Evolutionary conservation across 2,329 filamentous ascomycete species (phyloP).

Genomic region (Dactylellina sp.): DNA sequence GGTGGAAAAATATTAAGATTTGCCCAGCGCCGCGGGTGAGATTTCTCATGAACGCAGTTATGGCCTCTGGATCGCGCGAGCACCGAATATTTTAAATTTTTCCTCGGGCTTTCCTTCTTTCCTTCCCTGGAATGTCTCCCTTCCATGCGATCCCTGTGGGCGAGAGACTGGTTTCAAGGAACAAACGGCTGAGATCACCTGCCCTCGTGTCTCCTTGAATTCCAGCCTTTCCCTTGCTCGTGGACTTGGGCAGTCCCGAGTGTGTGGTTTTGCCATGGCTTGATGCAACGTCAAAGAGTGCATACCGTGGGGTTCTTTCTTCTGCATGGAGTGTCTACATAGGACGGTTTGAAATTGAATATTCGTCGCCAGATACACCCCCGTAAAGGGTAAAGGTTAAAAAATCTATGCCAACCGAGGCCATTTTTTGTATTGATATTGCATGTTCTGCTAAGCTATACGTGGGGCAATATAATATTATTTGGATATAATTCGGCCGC

Average conservation of each 20-base stretch:
- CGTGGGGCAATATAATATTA: constrained; percentile 37
- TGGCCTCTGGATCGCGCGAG: no score
- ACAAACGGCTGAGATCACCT: constrained; percentile 41
- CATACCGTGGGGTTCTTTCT: constrained; percentile 30
- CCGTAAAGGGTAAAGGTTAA: constrained; percentile 10
- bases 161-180: constrained; percentile 19
- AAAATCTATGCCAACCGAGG: constrained; percentile 34
- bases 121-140: neutral
- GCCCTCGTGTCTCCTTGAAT: constrained; percentile 34
- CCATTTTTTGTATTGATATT: constrained; percentile 32
- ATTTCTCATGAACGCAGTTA: no score
- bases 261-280: constrained; percentile 33
- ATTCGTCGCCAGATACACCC: neutral
- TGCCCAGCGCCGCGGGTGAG: no score
- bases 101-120: no score
- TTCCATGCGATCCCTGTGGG: constrained; percentile 2
- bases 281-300: constrained; percentile 44
- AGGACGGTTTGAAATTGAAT: neutral
- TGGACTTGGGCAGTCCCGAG: constrained; percentile 25
- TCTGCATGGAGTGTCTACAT: constrained; percentile 17
- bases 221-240: constrained; percentile 19
- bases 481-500: constrained; percentile 38
- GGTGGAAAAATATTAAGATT: no score
- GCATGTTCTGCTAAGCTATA: constrained; percentile 11
- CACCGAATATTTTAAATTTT: no score